These are phyloP conservation scores for Tricholoma flavovirens DNA, from an alignment of 768 basidiomycete genomes.

Conservation along the genomic window DNA sequence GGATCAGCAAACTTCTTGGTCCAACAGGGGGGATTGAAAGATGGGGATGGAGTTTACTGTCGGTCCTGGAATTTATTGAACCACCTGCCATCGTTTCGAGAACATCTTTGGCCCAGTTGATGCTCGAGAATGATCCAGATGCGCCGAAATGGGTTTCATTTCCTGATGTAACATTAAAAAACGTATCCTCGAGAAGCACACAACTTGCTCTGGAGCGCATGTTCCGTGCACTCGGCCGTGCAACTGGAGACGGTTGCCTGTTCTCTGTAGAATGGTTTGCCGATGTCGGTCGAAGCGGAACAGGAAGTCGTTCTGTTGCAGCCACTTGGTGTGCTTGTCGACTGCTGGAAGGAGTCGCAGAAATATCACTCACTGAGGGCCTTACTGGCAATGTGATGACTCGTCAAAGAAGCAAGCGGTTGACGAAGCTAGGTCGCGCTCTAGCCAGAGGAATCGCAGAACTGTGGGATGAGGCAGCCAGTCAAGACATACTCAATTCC, in stretches of 20 bases:
- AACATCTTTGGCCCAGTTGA: conserved; percentile 45
- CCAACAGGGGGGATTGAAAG: conserved; percentile 81
- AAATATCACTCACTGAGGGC: conserved; percentile 35
- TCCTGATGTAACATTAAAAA: conserved; percentile 54
- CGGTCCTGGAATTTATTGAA: conserved; percentile 68
- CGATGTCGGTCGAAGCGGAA: conserved; percentile 42
- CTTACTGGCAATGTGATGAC: conserved; percentile 20
- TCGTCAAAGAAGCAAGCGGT: conserved; percentile 36
- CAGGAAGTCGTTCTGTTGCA: conserved; percentile 44
- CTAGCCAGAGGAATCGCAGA: conserved; percentile 62
- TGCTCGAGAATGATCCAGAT: conserved; percentile 48
- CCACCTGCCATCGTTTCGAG: conserved; percentile 45
- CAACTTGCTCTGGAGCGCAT: conserved; percentile 56
- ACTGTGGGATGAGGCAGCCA: conserved; percentile 54
- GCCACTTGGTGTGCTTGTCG: conserved; percentile 84
- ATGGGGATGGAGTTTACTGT: conserved; percentile 87
- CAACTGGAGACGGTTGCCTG: conserved; percentile 62
- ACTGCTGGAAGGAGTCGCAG: conserved; percentile 67
- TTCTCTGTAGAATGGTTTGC: conserved; percentile 84
- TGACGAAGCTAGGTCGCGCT: conserved; percentile 61
- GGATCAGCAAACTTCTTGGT: conserved; percentile 64
- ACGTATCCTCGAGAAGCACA: conserved; percentile 46
- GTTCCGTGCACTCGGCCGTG: conserved; percentile 67
- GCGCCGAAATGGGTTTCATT: conserved; percentile 37
- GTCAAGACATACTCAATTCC: conserved; percentile 10